Evolutionary conservation across 371 early-diverging fungal genomes (phyloP), one percentile per base, ranked within the genome.

Genomic region (Actinomortierella ambigua): DNA sequence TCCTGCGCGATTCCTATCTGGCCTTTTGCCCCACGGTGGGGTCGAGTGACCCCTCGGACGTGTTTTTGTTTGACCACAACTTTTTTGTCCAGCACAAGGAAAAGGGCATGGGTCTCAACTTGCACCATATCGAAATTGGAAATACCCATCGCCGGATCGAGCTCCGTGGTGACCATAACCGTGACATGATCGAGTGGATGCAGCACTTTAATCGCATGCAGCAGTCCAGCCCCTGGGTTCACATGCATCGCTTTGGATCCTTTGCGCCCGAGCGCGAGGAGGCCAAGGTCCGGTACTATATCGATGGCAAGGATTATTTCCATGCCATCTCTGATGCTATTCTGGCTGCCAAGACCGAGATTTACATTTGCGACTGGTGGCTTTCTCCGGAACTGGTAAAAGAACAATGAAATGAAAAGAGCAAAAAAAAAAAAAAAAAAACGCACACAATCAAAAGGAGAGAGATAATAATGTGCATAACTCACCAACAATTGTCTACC

Each of bases 321-420:
- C 84, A 85, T 66, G 90, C 89, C 26, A 82, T 95, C 6, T 85
- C 91, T 4, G 92, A 93, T 57, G 90, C 92, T 22, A 82, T 96
- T 61, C 80, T 86, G 61, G 79, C 80, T 27, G 95, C 96, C 41
- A 83, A 84, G 29, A 81, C 85, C 28, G 82, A 81, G 59, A 90
- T 96, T 50, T 95, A 90, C 73, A 94, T 96, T 63, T 85, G 85
- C 39, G 97, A 94, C 77, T 97, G 98, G 98, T 96, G 96, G 93
- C 79, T 94, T 26, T 82, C 88, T 20, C 94, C 94, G 20, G 90
- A 93, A 57, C 60, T 93, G 82, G 88, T 87, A 82, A 79, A 65
- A n/a, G 40, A 15, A 6, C 20, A 34, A 43, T 55, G 26, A 15
- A 4, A n/a, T n/a, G n/a, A n/a, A n/a, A n/a, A 28, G 28, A 4